phyloP scores from a whole-genome alignment of 116 monocot genomes.

The Zostera marina region DNA sequence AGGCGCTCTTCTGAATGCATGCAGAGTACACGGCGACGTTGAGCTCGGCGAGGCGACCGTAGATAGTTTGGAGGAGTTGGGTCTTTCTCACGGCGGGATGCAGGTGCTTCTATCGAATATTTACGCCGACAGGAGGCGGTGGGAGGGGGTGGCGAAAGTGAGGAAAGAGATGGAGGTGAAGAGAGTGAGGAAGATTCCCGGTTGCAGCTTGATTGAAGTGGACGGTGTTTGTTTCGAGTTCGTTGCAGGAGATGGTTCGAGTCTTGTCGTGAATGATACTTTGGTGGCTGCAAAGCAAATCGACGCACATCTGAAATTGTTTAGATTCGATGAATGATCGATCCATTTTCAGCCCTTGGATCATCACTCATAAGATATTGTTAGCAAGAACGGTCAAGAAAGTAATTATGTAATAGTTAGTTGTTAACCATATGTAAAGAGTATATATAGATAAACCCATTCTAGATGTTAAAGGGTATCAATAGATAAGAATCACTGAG shows the following conservation, averaged over 20 bases:
- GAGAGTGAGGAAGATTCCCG: slow-evolving; percentile 37
- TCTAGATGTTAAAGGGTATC: too few relatives aligned
- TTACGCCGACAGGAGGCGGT: slow-evolving; percentile 23
- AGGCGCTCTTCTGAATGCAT: slow-evolving; percentile 40
- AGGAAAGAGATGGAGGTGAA: slow-evolving; percentile 39
- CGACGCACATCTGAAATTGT: slow-evolving; percentile 22
- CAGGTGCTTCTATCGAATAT: slow-evolving; percentile 49
- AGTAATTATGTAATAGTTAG: too few relatives aligned
- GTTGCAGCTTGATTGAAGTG: slow-evolving; percentile 49
- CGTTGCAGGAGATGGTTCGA: slow-evolving; percentile 23
- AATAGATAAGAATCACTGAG: too few relatives aligned
- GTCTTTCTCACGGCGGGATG: slow-evolving; percentile 30
- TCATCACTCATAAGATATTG: too few relatives aligned
- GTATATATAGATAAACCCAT: too few relatives aligned
- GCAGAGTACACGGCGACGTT: slow-evolving; percentile 21
- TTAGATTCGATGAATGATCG: slow-evolving; percentile 5
- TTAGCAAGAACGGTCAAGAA: too few relatives aligned
- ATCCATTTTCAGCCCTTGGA: too few relatives aligned
- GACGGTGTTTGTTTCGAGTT: slow-evolving; percentile 36
- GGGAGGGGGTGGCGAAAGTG: slow-evolving; percentile 27
- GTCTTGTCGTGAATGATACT: slow-evolving; percentile 12
- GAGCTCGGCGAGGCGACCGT: slow-evolving; percentile 18
- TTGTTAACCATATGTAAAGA: too few relatives aligned
- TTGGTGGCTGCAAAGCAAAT: slow-evolving; percentile 7
- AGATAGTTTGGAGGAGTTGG: slow-evolving; percentile 17